Base-by-base conservation (phyloP, 108 stramenopile genomes). In the Poteriospumella lacustris region DNA sequence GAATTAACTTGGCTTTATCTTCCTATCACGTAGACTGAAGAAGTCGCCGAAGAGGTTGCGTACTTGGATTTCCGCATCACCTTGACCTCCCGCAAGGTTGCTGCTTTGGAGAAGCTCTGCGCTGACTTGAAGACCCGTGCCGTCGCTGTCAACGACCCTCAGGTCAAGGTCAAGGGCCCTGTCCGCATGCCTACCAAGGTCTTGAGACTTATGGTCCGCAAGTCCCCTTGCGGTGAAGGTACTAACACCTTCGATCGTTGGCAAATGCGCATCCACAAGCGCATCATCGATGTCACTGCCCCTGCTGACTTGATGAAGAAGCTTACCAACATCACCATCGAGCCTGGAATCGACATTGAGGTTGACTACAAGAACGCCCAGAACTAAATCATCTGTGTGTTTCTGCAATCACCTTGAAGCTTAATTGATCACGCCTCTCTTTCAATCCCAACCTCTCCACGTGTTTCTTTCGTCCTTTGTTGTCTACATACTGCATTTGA, bases 211-310 rank as follows among this genome's bases (percentile, higher is more conserved):
- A 95, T 95, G 78, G 97, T 96, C 82, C 95, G 98, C 83, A 99
- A 99, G 93, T 93, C 97, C 68, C 98, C 98, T 68, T 89, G 85
- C 81, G 98, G 98, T 80, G 96, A 99, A 86, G 98, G 98, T 89
- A 97, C 98, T 91, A 97, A 97, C 91, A 97, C 98, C 34, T 99
- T 95, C 95, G 98, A 99, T 81, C 86, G 92, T 40, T 96, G 52
- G 47, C 68, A 79, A 86, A 96, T 99, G 96, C 91, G 98, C 78
- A 99, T 99, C 90, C 98, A 99, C 92, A 97, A 97, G 93, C 93
- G 98, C 82, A 89, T 99, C 87, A 92, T 99, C 78, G 98, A 99
- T 79, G 83, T 97, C 78, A 93, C 95, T 81, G 89, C 94, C 58
- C 93, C 98, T 58, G 89, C 93, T 69, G 95, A 96, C 86, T 91